Percentiles rank a stretch among this genome's conserved stretches.
Conservation (phyloP, 495 filamentous ascomycete genomes). For the Aspergillus wentii region DNA sequence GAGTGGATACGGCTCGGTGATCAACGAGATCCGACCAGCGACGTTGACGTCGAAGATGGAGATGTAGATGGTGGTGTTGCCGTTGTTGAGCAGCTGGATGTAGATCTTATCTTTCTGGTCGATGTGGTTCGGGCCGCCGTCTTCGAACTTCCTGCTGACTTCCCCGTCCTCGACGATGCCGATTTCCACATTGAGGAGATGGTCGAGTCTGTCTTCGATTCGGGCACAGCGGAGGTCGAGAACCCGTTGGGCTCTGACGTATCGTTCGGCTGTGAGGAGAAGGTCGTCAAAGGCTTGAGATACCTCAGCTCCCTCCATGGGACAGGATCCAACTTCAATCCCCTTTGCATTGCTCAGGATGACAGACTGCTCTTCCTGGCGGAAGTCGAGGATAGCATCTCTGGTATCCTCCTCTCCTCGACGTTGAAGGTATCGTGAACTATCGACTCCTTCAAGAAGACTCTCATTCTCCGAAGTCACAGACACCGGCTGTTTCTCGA, state of each 20-base stretch:
- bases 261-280: neutral
- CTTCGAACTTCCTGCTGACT: no score
- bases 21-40: neutral
- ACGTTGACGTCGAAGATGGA: neutral
- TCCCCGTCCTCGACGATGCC: slow-evolving; percentile 1
- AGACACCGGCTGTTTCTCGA: neutral
- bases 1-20: neutral
- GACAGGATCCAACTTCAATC: neutral
- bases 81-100: neutral
- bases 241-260: neutral
- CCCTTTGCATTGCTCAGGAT: no score
- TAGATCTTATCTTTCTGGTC: no score
- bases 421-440: no score
- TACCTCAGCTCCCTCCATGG: neutral
- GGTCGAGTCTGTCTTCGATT: neutral
- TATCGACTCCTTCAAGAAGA: neutral
- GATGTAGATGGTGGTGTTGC: neutral
- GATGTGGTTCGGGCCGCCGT: no score
- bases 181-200: neutral
- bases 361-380: no score
- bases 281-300: neutral
- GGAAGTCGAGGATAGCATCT: no score
- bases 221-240: neutral
- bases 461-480: neutral
- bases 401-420: no score